A percentile compares a stretch with the other conserved stretches of the same genome.
Evolutionary conservation across 495 filamentous ascomycete species (phyloP).

Genomic region (Neurospora sp.): DNA sequence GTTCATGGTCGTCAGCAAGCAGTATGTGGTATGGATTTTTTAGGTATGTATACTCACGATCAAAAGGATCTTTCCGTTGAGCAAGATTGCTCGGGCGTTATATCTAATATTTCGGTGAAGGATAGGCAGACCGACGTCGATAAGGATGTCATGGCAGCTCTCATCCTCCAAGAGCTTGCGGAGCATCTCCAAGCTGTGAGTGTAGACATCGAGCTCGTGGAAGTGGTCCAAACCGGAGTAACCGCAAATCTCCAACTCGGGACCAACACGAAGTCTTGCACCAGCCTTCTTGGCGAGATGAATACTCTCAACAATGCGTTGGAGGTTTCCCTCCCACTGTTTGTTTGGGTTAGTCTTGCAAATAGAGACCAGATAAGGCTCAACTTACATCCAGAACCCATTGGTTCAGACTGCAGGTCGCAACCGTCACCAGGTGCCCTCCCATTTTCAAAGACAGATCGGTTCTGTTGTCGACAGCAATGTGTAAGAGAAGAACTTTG

Average conservation of each 20-base stretch:
- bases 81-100: constrained; percentile 62
- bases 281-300: constrained; percentile 57
- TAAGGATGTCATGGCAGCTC: constrained; percentile 62
- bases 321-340: constrained; percentile 63
- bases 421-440: constrained; percentile 31
- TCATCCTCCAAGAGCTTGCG: constrained; percentile 51
- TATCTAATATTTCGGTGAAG: constrained; percentile 58
- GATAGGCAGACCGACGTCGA: constrained; percentile 67
- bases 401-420: constrained; percentile 42
- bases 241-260: constrained; percentile 43
- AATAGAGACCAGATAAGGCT: background rate
- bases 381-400: constrained; percentile 59
- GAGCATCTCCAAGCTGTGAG: constrained; percentile 68
- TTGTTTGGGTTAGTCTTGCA: constrained; percentile 43
- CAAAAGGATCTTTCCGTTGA: constrained; percentile 57
- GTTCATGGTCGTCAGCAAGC: background rate
- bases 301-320: constrained; percentile 69
- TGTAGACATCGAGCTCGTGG: constrained; percentile 49
- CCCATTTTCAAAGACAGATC: constrained; percentile 6
- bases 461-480: background rate
- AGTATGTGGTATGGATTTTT: background rate
- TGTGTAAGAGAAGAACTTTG: background rate
- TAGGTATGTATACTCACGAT: constrained; percentile 31
- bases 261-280: constrained; percentile 66
- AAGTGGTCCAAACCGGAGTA: constrained; percentile 66